Evolutionary conservation across 768 basidiomycete genomes (phyloP).

Genomic region (Lepiota venenata): DNA sequence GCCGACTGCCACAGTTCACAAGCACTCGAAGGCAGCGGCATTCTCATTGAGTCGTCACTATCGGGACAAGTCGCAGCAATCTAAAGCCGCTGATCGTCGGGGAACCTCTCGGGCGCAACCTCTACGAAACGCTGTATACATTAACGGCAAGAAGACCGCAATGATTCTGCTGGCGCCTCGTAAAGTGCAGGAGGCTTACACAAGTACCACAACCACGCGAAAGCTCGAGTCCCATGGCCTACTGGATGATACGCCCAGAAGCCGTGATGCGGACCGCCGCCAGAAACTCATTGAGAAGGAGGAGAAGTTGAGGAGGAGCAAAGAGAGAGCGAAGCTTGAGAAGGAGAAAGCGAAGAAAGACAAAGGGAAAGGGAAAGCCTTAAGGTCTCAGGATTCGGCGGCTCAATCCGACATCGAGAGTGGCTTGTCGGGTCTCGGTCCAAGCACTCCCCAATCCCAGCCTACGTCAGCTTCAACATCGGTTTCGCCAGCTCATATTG

Average conservation of each 20-base stretch:
- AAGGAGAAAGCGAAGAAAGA: conserved; percentile 22
- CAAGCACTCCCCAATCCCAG: not conserved
- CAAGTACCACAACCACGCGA: conserved; percentile 69
- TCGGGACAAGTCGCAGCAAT: conserved; percentile 17
- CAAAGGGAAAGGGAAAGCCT: conserved; percentile 18
- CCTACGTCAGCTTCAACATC: not conserved
- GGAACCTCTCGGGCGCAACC: conserved; percentile 22
- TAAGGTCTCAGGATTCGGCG: conserved; percentile 5
- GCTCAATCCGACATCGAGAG: not conserved
- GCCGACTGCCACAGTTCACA: conserved; percentile 70
- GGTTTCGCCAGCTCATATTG: not conserved
- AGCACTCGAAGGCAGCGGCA: conserved; percentile 75
- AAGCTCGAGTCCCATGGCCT: conserved; percentile 67
- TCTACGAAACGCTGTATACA: conserved; percentile 11
- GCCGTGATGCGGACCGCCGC: conserved; percentile 27
- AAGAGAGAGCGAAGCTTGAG: conserved; percentile 19
- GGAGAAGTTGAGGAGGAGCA: conserved; percentile 17
- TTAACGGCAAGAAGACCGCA: conserved; percentile 29
- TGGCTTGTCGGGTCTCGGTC: not conserved
- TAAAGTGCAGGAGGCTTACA: conserved; percentile 76
- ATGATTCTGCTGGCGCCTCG: conserved; percentile 71
- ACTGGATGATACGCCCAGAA: conserved; percentile 44
- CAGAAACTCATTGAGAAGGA: conserved; percentile 17
- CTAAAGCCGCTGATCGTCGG: conserved; percentile 14
- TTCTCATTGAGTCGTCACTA: conserved; percentile 78